Percentiles rank a stretch among this genome's conserved stretches.
Evolutionary conservation across 164 flowering plant species (phyloP).

Genomic region (Litsea cubeba): DNA sequence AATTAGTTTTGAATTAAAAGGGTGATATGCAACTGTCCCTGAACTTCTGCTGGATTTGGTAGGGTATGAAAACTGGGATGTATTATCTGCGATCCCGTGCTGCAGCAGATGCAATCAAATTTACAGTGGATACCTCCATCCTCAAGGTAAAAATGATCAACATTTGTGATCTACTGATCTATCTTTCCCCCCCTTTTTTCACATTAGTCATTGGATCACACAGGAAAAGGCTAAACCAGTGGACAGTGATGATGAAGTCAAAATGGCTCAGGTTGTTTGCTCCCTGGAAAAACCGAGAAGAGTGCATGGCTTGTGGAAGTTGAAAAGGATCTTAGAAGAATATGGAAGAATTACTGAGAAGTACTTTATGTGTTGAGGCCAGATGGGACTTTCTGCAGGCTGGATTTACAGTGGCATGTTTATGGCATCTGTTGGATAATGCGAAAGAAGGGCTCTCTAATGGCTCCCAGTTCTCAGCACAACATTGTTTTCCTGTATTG

Average conservation of each 20-base stretch:
- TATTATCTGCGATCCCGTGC: slow-evolving; percentile 88
- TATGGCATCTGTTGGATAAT: not conserved
- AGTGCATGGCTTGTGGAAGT: slow-evolving; percentile 89
- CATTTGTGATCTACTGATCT: not conserved
- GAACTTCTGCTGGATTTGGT: not conserved
- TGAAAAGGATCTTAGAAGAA: slow-evolving; percentile 10
- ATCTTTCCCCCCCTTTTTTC: not conserved
- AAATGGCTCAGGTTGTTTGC: slow-evolving; percentile 84
- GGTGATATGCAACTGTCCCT: too few relatives aligned
- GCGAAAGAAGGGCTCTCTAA: not conserved
- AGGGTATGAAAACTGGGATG: slow-evolving; percentile 80
- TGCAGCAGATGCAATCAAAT: slow-evolving; percentile 97
- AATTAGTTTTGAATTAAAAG: too few relatives aligned
- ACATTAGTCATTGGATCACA: slow-evolving; percentile 2
- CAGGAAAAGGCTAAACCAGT: slow-evolving; percentile 33
- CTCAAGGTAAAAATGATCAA: slow-evolving; percentile 38
- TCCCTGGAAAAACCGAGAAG: slow-evolving; percentile 71
- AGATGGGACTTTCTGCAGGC: not conserved
- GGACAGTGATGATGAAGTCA: slow-evolving; percentile 49
- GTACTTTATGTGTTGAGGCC: not conserved
- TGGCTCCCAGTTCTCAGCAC: not conserved
- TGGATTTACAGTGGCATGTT: not conserved
- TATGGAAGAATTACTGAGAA: not conserved
- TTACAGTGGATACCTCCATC: slow-evolving; percentile 78
- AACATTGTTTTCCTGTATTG: not conserved